phyloP scores from a whole-genome alignment of 495 filamentous ascomycete genomes.

The Astrocystis sublimbata region DNA sequence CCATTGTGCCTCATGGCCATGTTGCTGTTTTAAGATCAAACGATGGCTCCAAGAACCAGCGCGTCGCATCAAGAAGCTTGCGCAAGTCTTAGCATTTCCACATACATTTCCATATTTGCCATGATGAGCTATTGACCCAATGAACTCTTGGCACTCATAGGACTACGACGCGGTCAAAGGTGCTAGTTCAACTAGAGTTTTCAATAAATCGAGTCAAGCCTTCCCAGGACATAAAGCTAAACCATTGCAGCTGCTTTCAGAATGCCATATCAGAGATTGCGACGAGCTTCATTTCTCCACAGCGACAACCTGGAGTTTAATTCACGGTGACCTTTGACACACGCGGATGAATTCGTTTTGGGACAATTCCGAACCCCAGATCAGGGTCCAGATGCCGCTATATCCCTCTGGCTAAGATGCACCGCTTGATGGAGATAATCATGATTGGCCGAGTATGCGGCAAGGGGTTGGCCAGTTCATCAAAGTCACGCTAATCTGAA shows the following conservation, averaged over 20 bases:
- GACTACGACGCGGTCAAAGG: too few species aligned
- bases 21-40: too few species aligned
- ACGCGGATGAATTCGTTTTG: background rate
- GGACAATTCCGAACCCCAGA: background rate
- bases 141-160: background rate
- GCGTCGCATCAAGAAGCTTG: background rate
- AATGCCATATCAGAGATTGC: too few species aligned
- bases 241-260: too few species aligned
- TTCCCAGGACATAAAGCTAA: too few species aligned
- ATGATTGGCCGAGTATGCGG: background rate
- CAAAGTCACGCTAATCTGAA: slow-evolving; percentile 3
- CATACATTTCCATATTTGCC: background rate
- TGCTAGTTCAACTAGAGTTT: too few species aligned
- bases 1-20: too few species aligned
- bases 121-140: background rate
- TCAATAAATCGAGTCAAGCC: too few species aligned
- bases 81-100: background rate
- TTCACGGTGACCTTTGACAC: background rate
- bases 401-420: background rate
- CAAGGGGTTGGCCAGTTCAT: background rate
- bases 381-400: slow-evolving; percentile 1
- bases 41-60: background rate
- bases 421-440: background rate
- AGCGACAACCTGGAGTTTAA: background rate
- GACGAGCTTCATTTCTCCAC: too few species aligned